These are phyloP conservation scores for Penicillium salamii DNA, from an alignment of 495 filamentous ascomycete species.

Conservation along the genomic window DNA sequence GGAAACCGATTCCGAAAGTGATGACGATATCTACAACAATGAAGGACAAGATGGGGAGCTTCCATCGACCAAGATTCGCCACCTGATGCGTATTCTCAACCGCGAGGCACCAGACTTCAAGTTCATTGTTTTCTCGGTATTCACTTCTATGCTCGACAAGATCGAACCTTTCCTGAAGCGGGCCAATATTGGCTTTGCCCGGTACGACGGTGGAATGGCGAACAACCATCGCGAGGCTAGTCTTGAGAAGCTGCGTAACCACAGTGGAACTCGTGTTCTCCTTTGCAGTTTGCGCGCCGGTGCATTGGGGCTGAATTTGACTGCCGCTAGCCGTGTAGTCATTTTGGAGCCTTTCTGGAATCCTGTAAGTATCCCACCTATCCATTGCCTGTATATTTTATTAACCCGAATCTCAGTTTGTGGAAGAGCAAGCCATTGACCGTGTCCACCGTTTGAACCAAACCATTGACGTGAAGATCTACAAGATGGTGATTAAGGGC, in stretches of 20 bases:
- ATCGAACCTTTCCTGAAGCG: conserved; percentile 84
- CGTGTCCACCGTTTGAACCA: conserved; percentile 96
- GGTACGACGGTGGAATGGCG: conserved; percentile 94
- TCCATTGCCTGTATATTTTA: background rate
- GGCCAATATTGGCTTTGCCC: conserved; percentile 70
- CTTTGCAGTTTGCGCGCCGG: conserved; percentile 93
- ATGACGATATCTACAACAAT: conserved; percentile 40
- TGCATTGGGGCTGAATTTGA: conserved; percentile 88
- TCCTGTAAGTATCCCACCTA: conserved; percentile 55
- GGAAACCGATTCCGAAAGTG: conserved; percentile 21
- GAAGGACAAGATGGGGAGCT: conserved; percentile 51
- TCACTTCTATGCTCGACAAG: conserved; percentile 96
- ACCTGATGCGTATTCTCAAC: conserved; percentile 75
- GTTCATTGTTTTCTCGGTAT: conserved; percentile 97
- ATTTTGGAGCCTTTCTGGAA: conserved; percentile 99
- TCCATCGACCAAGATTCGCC: conserved; percentile 86
- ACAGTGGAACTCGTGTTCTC: conserved; percentile 69
- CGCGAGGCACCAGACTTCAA: conserved; percentile 78
- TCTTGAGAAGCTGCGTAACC: conserved; percentile 69
- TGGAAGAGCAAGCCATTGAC: conserved; percentile 98
- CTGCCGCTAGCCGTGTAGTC: conserved; percentile 87
- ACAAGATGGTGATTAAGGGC: conserved; percentile 79
- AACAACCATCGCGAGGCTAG: conserved; percentile 90
- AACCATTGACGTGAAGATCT: conserved; percentile 88
- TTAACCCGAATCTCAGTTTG: conserved; percentile 56